A percentile compares a stretch with the other conserved stretches of the same genome.
These are phyloP conservation scores for Mycena epipterygia DNA, from an alignment of 768 basidiomycete genomes.

Conservation along the genomic window DNA sequence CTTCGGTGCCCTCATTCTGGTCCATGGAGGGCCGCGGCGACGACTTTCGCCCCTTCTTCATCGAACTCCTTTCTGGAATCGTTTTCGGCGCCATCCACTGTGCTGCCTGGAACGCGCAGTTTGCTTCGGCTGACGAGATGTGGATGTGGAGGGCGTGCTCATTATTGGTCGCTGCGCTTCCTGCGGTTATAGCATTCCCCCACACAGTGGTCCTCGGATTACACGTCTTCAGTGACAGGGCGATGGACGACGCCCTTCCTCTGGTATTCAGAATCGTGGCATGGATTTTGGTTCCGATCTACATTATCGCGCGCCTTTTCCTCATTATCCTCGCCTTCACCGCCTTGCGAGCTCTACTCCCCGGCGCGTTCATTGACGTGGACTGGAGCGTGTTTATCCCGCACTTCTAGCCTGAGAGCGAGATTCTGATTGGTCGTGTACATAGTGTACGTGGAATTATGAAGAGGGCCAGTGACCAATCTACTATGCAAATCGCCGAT, in stretches of 20 bases:
- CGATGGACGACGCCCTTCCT: too few relatives aligned
- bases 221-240: too few relatives aligned
- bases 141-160: constrained; percentile 40
- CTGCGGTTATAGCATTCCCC: too few relatives aligned
- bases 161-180: constrained; percentile 24
- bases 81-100: constrained; percentile 46
- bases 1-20: constrained; percentile 2
- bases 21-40: neutral
- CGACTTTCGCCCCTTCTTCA: neutral
- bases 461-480: too few relatives aligned
- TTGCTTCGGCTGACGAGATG: constrained; percentile 35
- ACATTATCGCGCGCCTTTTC: neutral
- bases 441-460: too few relatives aligned
- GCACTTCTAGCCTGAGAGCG: too few relatives aligned
- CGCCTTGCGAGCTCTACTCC: neutral
- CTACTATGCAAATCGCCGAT: too few relatives aligned
- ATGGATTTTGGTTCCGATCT: neutral
- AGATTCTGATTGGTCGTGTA: too few relatives aligned
- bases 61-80: constrained; percentile 12
- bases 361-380: neutral
- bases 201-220: too few relatives aligned
- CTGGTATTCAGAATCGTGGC: neutral
- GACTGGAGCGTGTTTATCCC: neutral
- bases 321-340: neutral
- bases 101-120: constrained; percentile 40